Conservation (phyloP, 768 basidiomycete species). For the Neoboletus subvelutipes region DNA sequence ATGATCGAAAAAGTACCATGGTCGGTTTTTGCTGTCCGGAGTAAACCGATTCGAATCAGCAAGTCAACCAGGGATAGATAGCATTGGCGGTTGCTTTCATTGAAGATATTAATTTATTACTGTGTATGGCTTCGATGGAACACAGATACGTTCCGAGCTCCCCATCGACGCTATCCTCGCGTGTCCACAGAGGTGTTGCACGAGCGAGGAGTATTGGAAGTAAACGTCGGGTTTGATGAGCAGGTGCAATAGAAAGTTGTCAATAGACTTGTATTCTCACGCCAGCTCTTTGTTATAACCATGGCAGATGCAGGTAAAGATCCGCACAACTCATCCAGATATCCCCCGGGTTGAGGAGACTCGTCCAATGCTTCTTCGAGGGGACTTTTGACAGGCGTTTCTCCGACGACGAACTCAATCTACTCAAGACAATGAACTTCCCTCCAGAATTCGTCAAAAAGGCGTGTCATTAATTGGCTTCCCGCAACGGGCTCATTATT, state of each 20-base stretch:
- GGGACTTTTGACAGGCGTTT: slow-evolving; percentile 90
- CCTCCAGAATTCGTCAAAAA: slow-evolving; percentile 88
- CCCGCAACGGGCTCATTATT: neutral
- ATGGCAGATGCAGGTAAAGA: slow-evolving; percentile 61
- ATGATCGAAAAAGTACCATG: slow-evolving; percentile 20
- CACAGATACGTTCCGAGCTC: too few species aligned
- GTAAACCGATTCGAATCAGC: neutral
- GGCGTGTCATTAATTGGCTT: slow-evolving; percentile 40
- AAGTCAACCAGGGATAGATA: neutral
- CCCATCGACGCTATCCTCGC: slow-evolving; percentile 3
- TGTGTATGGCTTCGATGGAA: slow-evolving; percentile 1
- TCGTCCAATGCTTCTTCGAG: slow-evolving; percentile 73
- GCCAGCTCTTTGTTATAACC: slow-evolving; percentile 16
- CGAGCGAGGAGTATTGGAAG: slow-evolving; percentile 29
- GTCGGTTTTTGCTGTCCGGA: slow-evolving; percentile 9
- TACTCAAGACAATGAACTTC: slow-evolving; percentile 89
- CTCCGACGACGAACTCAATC: slow-evolving; percentile 90
- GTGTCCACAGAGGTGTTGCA: slow-evolving; percentile 18
- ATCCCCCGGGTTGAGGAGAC: slow-evolving; percentile 13
- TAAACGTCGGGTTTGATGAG: slow-evolving; percentile 34
- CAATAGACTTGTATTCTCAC: slow-evolving; percentile 21
- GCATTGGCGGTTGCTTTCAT: neutral
- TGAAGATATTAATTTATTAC: too few species aligned
- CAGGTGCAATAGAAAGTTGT: slow-evolving; percentile 20
- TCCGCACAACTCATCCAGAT: slow-evolving; percentile 11